Conservation (phyloP, 768 basidiomycete species). For the Mycena kentingensis region DNA sequence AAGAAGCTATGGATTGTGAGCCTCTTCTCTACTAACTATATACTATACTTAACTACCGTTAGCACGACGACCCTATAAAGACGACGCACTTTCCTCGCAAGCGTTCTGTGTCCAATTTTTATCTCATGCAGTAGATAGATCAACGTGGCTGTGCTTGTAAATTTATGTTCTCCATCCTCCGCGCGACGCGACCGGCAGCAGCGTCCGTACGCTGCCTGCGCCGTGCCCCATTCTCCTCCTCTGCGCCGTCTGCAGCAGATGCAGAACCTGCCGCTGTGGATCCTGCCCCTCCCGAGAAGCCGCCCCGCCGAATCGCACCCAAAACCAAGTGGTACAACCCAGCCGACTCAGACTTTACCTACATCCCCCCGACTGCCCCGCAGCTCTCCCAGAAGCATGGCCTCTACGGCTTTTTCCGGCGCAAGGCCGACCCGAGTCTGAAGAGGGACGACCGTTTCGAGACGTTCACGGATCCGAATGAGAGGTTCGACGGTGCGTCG, state of each 20-base stretch:
- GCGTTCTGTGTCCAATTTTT: constrained; percentile 39
- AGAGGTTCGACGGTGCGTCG: constrained; percentile 2
- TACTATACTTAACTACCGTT: neutral
- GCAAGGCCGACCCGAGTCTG: constrained; percentile 46
- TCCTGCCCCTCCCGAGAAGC: neutral
- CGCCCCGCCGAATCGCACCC: neutral
- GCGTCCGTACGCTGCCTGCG: constrained; percentile 16
- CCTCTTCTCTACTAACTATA: neutral
- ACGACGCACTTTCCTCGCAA: constrained; percentile 37
- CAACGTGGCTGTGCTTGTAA: neutral
- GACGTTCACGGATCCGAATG: constrained; percentile 27
- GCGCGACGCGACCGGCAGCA: constrained; percentile 8
- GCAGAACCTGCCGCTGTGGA: neutral
- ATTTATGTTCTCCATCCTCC: constrained; percentile 15
- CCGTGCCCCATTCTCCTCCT: constrained; percentile 8
- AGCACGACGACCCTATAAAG: constrained; percentile 42
- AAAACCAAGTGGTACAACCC: neutral
- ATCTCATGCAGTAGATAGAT: constrained; percentile 30
- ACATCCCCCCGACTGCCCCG: constrained; percentile 4
- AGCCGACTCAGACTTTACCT: constrained; percentile 1
- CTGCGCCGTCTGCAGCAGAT: neutral
- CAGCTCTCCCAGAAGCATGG: constrained; percentile 59
- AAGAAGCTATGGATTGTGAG: constrained; percentile 40
- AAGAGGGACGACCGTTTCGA: constrained; percentile 56
- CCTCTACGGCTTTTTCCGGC: constrained; percentile 75